Percentiles rank a stretch among this genome's conserved stretches.
phyloP scores from a whole-genome alignment of 768 basidiomycete species.

The Tylopilus sp. region DNA sequence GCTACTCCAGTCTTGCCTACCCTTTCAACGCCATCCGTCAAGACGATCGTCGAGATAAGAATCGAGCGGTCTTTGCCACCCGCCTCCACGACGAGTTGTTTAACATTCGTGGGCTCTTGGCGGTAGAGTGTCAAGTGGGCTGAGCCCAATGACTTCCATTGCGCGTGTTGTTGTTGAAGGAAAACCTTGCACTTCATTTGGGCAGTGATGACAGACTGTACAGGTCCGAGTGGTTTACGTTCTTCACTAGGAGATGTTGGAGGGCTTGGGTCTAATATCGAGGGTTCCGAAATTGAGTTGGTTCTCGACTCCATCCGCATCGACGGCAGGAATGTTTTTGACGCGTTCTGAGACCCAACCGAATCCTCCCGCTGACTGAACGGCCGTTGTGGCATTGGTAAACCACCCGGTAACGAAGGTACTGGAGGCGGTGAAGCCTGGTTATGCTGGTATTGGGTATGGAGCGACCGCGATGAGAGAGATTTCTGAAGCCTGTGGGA shows the following conservation, averaged over 20 bases:
- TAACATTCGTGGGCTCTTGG: slow-evolving; percentile 82
- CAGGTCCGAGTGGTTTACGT: slow-evolving; percentile 55
- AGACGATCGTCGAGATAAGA: slow-evolving; percentile 91
- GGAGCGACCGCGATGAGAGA: slow-evolving; percentile 57
- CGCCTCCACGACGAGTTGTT: slow-evolving; percentile 93
- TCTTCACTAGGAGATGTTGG: slow-evolving; percentile 76
- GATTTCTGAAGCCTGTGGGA: slow-evolving; percentile 44
- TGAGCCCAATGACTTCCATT: slow-evolving; percentile 94
- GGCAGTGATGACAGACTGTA: slow-evolving; percentile 74
- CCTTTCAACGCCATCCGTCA: slow-evolving; percentile 94
- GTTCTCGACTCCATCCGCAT: slow-evolving; percentile 51
- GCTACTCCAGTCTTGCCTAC: slow-evolving; percentile 99
- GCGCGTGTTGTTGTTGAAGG: slow-evolving; percentile 91
- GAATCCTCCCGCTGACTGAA: slow-evolving; percentile 22
- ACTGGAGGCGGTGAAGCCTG: slow-evolving; percentile 34
- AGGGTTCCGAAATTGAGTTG: slow-evolving; percentile 48
- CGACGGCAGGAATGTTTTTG: slow-evolving; percentile 60
- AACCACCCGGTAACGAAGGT: slow-evolving; percentile 35
- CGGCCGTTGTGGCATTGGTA: slow-evolving; percentile 30
- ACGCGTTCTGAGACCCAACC: slow-evolving; percentile 24
- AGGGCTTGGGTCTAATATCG: slow-evolving; percentile 72
- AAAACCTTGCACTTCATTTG: slow-evolving; percentile 99
- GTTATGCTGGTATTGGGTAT: slow-evolving; percentile 48
- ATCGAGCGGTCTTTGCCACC: slow-evolving; percentile 73
- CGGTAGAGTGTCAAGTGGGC: slow-evolving; percentile 85